A percentile compares a stretch with the other conserved stretches of the same genome.
These are phyloP conservation scores for Garcia nutans DNA, from an alignment of 345 rosid genomes.

Conservation along the genomic window DNA sequence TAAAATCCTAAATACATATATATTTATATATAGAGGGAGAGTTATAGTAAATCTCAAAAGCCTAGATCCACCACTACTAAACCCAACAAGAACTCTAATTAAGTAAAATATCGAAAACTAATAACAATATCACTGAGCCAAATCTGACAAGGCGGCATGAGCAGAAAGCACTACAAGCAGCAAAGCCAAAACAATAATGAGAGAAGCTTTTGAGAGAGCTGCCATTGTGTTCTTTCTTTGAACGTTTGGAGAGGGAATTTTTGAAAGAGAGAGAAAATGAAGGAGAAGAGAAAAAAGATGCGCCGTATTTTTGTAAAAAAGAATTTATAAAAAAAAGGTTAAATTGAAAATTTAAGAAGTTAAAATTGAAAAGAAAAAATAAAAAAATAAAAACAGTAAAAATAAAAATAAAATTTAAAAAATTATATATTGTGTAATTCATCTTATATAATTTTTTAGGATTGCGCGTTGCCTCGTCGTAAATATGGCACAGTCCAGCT, in stretches of 20 bases:
- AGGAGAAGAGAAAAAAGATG: too few species aligned
- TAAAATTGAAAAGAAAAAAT: too few species aligned
- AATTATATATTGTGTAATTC: too few species aligned
- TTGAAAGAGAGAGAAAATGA: too few species aligned
- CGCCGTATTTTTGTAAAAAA: too few species aligned
- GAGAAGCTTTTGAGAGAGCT: slow-evolving; percentile 38
- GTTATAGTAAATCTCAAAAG: background rate
- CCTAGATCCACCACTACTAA: slow-evolving; percentile 1
- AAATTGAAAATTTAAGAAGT: too few species aligned
- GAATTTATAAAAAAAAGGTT: too few species aligned
- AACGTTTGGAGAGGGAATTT: background rate
- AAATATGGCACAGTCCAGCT: too few species aligned
- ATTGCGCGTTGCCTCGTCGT: too few species aligned
- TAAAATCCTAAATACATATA: background rate
- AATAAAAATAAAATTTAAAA: too few species aligned
- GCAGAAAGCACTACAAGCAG: slow-evolving; percentile 32
- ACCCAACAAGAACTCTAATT: background rate
- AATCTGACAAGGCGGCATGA: slow-evolving; percentile 28
- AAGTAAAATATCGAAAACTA: background rate
- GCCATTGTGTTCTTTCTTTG: slow-evolving; percentile 37
- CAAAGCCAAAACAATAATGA: slow-evolving; percentile 35
- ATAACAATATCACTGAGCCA: slow-evolving; percentile 9
- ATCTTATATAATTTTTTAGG: too few species aligned
- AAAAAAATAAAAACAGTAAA: too few species aligned
- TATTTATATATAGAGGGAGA: background rate